Evolutionary conservation across 352 stramenopile species (phyloP), one percentile per base, ranked within the genome.

Genomic region (Plasmopara muralis): DNA sequence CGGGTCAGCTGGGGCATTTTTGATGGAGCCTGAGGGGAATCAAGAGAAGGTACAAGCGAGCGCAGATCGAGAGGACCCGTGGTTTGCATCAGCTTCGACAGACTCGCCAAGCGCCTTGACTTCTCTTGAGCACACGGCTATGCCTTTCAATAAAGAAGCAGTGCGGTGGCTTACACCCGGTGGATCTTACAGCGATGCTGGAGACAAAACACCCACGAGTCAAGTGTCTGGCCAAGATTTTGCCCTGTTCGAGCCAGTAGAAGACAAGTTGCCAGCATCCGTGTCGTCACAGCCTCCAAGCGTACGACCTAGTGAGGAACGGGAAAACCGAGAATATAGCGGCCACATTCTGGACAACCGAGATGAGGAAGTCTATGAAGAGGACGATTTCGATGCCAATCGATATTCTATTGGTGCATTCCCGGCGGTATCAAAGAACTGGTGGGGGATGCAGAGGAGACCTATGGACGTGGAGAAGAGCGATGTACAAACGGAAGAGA

Each of bases 401-500:
- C 58, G 64, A 2, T 86, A 74, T n/a, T 54, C 71, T 12, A 57
- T 62, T 51, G 70, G 60, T 14, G 74, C 69, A 0, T 85, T 87
- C 35, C 77, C 77, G 9, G 80, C 74, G 12, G 69, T 70, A 12
- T 83, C 74, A 9, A 86, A 87, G 51, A 83, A 88, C 49, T 89
- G 74, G 76, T 91, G 78, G 77, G 72, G 74, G 2, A 77, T 83
- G 55, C 54, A 85, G 18, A 65, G 68, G 15, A 39, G 41, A 13
- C 43, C 46, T 16, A 56, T 68, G 15, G 80, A 89, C 25, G 68
- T 87, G 40, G 80, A 89, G 41, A 63, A 89, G 10, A 91, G 80
- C 41, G 80, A 91, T 29, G 38, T 87, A 6, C 80, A 91, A 43
- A 91, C 80, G 0, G 80, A 90, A 55, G 77, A 82, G 31, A 91